phyloP scores from a whole-genome alignment of 2,329 filamentous ascomycete species.

The Hymenoscyphus fructigenus region DNA sequence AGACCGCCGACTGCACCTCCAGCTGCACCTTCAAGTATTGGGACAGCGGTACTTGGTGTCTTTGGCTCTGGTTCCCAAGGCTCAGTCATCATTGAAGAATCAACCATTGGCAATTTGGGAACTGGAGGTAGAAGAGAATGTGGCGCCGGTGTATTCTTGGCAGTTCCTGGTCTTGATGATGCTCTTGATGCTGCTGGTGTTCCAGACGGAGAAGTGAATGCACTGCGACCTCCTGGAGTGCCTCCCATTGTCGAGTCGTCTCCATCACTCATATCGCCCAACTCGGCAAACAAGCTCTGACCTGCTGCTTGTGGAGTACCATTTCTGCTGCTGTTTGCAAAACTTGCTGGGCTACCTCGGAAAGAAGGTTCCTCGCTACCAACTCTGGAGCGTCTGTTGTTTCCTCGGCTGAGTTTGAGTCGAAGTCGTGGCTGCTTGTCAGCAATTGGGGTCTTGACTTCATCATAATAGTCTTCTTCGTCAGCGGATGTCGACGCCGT shows the following conservation, averaged over 20 bases:
- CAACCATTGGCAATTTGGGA: constrained; percentile 54
- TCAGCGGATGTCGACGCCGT: constrained; percentile 82
- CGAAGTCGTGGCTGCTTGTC: constrained; percentile 68
- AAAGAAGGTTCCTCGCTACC: constrained; percentile 58
- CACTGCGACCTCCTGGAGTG: constrained; percentile 52
- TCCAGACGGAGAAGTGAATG: constrained; percentile 41
- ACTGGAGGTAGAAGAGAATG: constrained; percentile 50
- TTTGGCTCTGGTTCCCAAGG: constrained; percentile 44
- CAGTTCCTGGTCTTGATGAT: constrained; percentile 28
- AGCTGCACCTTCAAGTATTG: constrained; percentile 18
- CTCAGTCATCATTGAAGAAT: constrained; percentile 62
- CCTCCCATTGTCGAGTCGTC: constrained; percentile 55
- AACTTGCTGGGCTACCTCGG: constrained; percentile 60
- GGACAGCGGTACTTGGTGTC: constrained; percentile 25
- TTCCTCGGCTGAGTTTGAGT: constrained; percentile 66
- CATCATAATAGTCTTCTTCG: constrained; percentile 65
- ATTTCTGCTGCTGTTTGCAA: constrained; percentile 48
- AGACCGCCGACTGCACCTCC: constrained; percentile 17
- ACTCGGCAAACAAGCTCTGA: constrained; percentile 88
- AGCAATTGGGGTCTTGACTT: constrained; percentile 60
- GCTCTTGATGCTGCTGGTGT: constrained; percentile 40
- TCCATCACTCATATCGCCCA: constrained; percentile 79
- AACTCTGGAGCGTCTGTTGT: constrained; percentile 59
- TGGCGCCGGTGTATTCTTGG: constrained; percentile 41
- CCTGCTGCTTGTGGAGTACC: constrained; percentile 52